Conservation (phyloP, 208 protist species). For the Kentomonas sorsogonicus region DNA sequence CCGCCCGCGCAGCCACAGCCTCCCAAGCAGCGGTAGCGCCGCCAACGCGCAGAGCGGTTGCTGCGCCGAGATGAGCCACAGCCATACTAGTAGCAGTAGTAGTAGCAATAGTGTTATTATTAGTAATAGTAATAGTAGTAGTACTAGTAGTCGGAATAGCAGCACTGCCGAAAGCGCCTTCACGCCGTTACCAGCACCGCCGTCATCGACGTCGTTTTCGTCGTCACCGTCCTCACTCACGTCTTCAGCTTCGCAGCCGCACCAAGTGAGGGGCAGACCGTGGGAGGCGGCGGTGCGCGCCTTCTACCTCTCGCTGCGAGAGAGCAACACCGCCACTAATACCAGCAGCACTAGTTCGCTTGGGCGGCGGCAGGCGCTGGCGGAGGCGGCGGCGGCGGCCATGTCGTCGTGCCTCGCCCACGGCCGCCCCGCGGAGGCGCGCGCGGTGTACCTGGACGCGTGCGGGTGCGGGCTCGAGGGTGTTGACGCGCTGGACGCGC, state of each 20-base stretch:
- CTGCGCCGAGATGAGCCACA: background rate
- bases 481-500: constrained; percentile 15
- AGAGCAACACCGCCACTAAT: background rate
- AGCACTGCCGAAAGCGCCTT: background rate
- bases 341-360: background rate
- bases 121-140: constrained; percentile 1
- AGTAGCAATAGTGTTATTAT: constrained; percentile 5
- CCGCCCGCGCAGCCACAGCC: no score
- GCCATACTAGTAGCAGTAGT: background rate
- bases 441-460: constrained; percentile 40
- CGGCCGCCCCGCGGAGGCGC: constrained; percentile 39
- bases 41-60: background rate
- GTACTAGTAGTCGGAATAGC: background rate
- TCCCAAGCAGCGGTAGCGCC: no score
- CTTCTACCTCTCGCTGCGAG: background rate
- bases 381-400: constrained; percentile 15
- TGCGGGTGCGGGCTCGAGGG: constrained; percentile 22
- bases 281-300: background rate
- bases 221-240: background rate
- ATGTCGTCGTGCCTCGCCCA: constrained; percentile 56
- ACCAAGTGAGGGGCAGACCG: background rate
- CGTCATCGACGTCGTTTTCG: no score
- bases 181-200: no score
- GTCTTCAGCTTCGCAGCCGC: background rate
- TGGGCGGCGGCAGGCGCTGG: background rate